Conservation (phyloP, 495 filamentous ascomycete genomes). For the Emericellopsis terricola region DNA sequence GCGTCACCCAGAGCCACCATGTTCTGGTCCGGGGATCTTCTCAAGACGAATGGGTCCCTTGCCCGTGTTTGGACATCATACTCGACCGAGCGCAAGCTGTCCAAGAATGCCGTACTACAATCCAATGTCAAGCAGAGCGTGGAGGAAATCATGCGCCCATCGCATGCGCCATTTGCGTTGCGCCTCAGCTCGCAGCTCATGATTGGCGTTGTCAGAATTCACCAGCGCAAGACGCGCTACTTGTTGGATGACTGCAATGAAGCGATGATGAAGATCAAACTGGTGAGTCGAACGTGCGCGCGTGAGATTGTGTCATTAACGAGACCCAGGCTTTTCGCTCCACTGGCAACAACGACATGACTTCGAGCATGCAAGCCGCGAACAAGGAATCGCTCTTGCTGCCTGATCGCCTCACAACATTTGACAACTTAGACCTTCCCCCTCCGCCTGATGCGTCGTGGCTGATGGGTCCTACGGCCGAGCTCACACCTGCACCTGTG, state of each 20-base stretch:
- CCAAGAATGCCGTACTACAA: slow-evolving; percentile 83
- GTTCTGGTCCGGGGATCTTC: slow-evolving; percentile 95
- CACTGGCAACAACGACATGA: slow-evolving; percentile 62
- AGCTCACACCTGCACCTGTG: slow-evolving; percentile 27
- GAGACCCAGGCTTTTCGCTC: slow-evolving; percentile 50
- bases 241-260: slow-evolving; percentile 94
- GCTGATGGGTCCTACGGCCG: slow-evolving; percentile 47
- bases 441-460: slow-evolving; percentile 56
- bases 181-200: slow-evolving; percentile 86
- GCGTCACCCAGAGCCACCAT: slow-evolving; percentile 30
- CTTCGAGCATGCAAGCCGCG: slow-evolving; percentile 40
- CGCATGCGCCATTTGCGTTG: slow-evolving; percentile 87
- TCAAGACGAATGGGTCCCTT: slow-evolving; percentile 91
- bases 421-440: slow-evolving; percentile 55
- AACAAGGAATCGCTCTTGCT: slow-evolving; percentile 58
- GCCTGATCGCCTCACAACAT: slow-evolving; percentile 75
- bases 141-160: slow-evolving; percentile 80
- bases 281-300: slow-evolving; percentile 38
- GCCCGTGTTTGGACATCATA: slow-evolving; percentile 96
- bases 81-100: slow-evolving; percentile 93
- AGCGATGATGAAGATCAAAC: slow-evolving; percentile 91
- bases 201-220: slow-evolving; percentile 90
- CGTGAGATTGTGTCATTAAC: slow-evolving; percentile 12
- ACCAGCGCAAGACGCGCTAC: slow-evolving; percentile 91
- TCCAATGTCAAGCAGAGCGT: slow-evolving; percentile 87